Evolutionary conservation across 768 basidiomycete genomes (phyloP).

Genomic region (Lactifluus volemus): DNA sequence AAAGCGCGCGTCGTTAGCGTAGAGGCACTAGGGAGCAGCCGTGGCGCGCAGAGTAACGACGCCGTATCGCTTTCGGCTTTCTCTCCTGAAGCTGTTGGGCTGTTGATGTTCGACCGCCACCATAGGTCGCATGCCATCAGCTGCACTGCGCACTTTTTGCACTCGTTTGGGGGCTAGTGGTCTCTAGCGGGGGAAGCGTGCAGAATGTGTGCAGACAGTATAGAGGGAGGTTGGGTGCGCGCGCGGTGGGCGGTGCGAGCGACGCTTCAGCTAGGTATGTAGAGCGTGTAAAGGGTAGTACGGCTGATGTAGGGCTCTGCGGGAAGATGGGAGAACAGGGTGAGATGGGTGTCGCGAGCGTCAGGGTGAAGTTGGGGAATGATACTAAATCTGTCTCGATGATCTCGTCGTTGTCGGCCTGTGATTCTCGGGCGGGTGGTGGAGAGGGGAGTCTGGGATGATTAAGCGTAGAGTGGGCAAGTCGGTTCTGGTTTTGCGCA

Average conservation of each 20-base stretch:
- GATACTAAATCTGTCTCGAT: background rate
- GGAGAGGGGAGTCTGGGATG: background rate
- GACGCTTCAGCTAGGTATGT: background rate
- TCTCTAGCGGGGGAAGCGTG: too few relatives aligned
- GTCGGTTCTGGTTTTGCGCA: background rate
- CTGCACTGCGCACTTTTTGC: background rate
- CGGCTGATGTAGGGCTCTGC: background rate
- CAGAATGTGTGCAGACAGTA: background rate
- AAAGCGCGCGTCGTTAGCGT: background rate
- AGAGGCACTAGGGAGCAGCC: background rate
- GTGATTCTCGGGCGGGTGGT: too few relatives aligned
- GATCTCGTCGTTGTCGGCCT: background rate
- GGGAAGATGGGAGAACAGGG: background rate
- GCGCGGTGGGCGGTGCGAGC: background rate
- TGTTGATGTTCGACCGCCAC: background rate
- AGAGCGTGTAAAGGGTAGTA: background rate
- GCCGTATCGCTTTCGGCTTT: background rate
- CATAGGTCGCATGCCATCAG: slow-evolving; percentile 7
- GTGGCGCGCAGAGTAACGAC: background rate
- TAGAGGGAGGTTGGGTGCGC: slow-evolving; percentile 3
- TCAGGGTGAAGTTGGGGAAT: background rate
- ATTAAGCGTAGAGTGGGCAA: background rate
- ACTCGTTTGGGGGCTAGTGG: background rate
- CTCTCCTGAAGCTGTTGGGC: background rate
- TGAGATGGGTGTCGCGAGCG: background rate